phyloP scores from a whole-genome alignment of 306 rosid genomes.

The Clitoria ternatea region DNA sequence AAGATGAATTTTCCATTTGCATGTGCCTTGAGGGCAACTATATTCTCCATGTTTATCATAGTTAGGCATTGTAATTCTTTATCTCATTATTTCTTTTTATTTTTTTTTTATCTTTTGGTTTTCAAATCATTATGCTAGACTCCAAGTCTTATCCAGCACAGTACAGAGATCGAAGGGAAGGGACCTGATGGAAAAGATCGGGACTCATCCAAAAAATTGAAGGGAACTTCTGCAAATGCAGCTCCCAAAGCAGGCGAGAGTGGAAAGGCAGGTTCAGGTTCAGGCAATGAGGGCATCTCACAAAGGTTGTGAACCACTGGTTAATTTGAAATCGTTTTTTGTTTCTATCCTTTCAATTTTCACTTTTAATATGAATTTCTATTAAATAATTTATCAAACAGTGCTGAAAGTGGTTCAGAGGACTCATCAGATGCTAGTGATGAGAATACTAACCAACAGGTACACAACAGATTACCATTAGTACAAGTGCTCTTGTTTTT shows the following conservation, averaged over 20 bases:
- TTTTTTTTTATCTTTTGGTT: neutral
- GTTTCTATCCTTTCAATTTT: conserved; percentile 10
- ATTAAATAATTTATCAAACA: conserved; percentile 16
- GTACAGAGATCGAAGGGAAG: conserved; percentile 59
- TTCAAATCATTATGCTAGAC: conserved; percentile 44
- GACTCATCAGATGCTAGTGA: conserved; percentile 87
- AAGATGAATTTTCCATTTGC: neutral
- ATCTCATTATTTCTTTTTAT: conserved; percentile 2
- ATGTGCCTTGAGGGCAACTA: conserved; percentile 1
- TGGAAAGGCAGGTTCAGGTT: conserved; percentile 83
- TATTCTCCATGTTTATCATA: neutral
- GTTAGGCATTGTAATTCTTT: conserved; percentile 11
- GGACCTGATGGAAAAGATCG: conserved; percentile 72
- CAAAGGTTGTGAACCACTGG: conserved; percentile 61
- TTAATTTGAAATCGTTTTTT: conserved; percentile 20
- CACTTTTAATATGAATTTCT: conserved; percentile 6
- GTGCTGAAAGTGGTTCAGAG: conserved; percentile 88
- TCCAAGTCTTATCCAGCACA: conserved; percentile 42
- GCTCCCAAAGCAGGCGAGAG: conserved; percentile 69
- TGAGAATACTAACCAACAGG: conserved; percentile 81
- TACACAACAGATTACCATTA: conserved; percentile 21
- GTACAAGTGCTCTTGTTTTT: conserved; percentile 3
- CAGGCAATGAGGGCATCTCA: conserved; percentile 86
- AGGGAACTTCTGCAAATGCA: conserved; percentile 56
- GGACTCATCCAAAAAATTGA: conserved; percentile 54